Conservation (phyloP, 352 stramenopile genomes). For the Globisporangium uncinulatum region DNA sequence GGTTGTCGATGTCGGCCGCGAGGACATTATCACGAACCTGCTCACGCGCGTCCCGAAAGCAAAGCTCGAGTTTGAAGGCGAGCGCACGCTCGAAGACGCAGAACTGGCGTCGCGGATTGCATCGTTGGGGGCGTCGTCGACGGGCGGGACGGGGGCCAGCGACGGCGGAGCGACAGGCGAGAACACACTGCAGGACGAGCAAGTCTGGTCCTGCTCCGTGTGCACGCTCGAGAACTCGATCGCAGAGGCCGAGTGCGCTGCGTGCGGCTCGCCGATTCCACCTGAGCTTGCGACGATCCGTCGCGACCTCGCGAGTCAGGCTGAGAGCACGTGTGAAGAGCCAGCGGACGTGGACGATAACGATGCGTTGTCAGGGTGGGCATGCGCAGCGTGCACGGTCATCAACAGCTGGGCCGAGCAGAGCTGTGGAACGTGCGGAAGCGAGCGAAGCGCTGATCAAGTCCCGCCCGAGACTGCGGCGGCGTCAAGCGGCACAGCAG, state of each 20-base stretch:
- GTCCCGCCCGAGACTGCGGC: constrained; percentile 14
- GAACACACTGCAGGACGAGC: constrained; percentile 13
- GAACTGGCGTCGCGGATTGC: constrained; percentile 34
- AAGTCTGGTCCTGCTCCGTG: constrained; percentile 53
- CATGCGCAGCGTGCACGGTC: constrained; percentile 60
- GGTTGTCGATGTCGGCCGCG: constrained; percentile 58
- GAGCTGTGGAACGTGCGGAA: constrained; percentile 49
- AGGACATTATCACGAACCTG: constrained; percentile 55
- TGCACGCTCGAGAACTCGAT: constrained; percentile 71
- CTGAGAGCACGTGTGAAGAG: neutral
- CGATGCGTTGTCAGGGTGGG: constrained; percentile 27
- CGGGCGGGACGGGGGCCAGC: neutral
- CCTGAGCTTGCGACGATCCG: constrained; percentile 28
- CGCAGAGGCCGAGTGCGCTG: constrained; percentile 49
- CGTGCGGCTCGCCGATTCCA: constrained; percentile 57
- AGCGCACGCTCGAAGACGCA: constrained; percentile 31
- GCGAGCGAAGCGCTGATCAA: constrained; percentile 40
- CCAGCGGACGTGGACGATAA: neutral
- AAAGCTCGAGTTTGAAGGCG: constrained; percentile 57
- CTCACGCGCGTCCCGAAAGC: constrained; percentile 37
- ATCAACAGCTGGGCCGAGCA: constrained; percentile 49
- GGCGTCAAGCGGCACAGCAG: neutral
- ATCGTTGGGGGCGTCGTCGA: neutral
- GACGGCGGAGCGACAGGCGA: neutral
- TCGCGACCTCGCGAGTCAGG: constrained; percentile 6